Conservation (phyloP, 257 asterid species). For the Solanum tarapatanum region DNA sequence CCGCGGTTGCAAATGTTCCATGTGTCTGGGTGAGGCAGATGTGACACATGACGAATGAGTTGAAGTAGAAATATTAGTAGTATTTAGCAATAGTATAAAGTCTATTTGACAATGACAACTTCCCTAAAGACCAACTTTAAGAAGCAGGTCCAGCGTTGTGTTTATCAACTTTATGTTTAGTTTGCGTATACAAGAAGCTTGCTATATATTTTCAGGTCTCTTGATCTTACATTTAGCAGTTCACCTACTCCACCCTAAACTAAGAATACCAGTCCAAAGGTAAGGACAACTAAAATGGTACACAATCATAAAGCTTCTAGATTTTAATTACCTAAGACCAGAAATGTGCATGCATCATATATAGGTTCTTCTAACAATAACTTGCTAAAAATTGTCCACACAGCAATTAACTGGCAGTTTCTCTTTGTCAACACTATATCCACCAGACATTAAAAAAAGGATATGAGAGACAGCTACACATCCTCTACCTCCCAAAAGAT, state of each 20-base stretch:
- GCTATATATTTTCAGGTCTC: neutral
- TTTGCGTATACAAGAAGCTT: neutral
- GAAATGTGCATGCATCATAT: neutral
- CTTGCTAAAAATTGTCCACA: neutral
- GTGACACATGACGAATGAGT: neutral
- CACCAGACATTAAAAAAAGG: neutral
- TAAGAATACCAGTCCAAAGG: neutral
- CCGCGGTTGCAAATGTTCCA: constrained; percentile 90
- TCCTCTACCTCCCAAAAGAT: neutral
- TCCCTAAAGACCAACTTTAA: neutral
- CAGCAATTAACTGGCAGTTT: neutral
- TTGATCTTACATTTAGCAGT: neutral
- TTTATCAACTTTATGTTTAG: neutral
- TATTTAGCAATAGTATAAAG: neutral
- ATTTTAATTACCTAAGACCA: neutral
- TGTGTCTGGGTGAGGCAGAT: constrained; percentile 39
- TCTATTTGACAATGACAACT: neutral
- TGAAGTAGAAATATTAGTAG: neutral
- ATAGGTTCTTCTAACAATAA: neutral
- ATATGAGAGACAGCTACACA: neutral
- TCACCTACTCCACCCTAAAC: neutral
- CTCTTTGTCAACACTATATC: neutral
- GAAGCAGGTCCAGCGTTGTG: neutral
- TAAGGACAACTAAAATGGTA: neutral
- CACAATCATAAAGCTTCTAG: neutral